Conservation (phyloP, 352 stramenopile genomes). For the Phytophthora cactorum region DNA sequence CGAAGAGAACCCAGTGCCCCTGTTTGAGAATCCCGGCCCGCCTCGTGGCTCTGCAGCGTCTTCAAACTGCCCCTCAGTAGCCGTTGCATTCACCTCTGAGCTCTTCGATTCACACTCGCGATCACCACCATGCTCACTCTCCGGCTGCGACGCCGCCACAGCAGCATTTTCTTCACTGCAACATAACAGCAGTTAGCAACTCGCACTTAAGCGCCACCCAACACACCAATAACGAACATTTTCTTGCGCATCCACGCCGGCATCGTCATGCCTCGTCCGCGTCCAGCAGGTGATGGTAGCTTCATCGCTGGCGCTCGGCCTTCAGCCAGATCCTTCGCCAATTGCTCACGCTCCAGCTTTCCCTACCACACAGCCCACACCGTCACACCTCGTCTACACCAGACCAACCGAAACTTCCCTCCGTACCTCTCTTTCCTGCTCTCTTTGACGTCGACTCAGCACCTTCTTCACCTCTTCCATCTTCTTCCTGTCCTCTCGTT, state of each 20-base stretch:
- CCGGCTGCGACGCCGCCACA: constrained; percentile 23
- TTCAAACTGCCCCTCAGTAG: constrained; percentile 59
- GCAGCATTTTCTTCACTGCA: constrained; percentile 68
- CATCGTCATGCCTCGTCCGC: constrained; percentile 90
- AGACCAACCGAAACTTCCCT: background rate
- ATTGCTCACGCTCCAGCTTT: constrained; percentile 70
- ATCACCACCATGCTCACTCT: constrained; percentile 42
- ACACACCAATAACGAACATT: constrained; percentile 55
- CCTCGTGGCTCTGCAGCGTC: constrained; percentile 43
- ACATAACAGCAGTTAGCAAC: constrained; percentile 19
- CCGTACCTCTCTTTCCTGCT: constrained; percentile 73
- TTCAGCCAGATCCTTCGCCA: constrained; percentile 74
- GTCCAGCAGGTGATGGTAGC: constrained; percentile 59
- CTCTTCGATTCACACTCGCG: constrained; percentile 6
- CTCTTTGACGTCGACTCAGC: constrained; percentile 74
- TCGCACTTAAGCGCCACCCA: constrained; percentile 2
- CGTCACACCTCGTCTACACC: constrained; percentile 3
- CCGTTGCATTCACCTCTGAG: background rate
- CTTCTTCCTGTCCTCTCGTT: constrained; percentile 75
- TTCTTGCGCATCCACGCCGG: constrained; percentile 94
- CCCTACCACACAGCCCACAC: constrained; percentile 34
- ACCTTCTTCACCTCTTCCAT: constrained; percentile 85
- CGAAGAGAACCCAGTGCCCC: constrained; percentile 34
- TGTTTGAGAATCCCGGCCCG: constrained; percentile 40
- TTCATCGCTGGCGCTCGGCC: constrained; percentile 63